These are phyloP conservation scores for Deuterostichococcus epilithicus DNA, from an alignment of 139 green algal genomes.

Conservation along the genomic window DNA sequence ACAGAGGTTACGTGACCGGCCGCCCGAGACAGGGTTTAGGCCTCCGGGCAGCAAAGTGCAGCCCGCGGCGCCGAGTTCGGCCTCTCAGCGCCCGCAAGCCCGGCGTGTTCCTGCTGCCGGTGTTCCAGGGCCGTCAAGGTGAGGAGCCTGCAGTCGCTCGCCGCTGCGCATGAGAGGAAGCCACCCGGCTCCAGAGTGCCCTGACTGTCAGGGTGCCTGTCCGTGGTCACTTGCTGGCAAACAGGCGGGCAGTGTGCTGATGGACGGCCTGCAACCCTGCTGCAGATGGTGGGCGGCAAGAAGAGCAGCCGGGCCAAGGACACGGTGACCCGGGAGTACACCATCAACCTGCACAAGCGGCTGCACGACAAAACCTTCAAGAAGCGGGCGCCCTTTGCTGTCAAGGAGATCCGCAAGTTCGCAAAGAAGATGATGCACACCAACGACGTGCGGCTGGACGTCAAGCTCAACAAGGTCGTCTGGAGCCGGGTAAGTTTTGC, in stretches of 20 bases:
- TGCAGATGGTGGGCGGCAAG: slow-evolving; percentile 60
- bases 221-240: no score
- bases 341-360: slow-evolving; percentile 96
- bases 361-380: slow-evolving; percentile 95
- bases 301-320: slow-evolving; percentile 71
- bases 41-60: not conserved
- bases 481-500: slow-evolving; percentile 72
- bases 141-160: no score
- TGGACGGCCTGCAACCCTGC: not conserved
- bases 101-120: not conserved
- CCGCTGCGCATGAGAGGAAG: not conserved
- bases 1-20: no score
- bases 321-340: slow-evolving; percentile 94
- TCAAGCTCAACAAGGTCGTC: slow-evolving; percentile 98
- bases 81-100: not conserved
- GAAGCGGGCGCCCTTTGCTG: slow-evolving; percentile 85
- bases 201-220: not conserved
- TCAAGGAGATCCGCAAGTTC: slow-evolving; percentile 98
- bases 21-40: not conserved
- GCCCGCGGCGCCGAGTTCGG: not conserved
- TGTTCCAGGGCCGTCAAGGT: not conserved
- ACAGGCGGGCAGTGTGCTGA: no score
- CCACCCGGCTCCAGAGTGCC: not conserved
- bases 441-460: slow-evolving; percentile 93
- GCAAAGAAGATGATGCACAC: slow-evolving; percentile 94